Evolutionary conservation across 2,329 filamentous ascomycete genomes (phyloP), one percentile per base, ranked within the genome.

Genomic region (Cladobotryum protrusum): DNA sequence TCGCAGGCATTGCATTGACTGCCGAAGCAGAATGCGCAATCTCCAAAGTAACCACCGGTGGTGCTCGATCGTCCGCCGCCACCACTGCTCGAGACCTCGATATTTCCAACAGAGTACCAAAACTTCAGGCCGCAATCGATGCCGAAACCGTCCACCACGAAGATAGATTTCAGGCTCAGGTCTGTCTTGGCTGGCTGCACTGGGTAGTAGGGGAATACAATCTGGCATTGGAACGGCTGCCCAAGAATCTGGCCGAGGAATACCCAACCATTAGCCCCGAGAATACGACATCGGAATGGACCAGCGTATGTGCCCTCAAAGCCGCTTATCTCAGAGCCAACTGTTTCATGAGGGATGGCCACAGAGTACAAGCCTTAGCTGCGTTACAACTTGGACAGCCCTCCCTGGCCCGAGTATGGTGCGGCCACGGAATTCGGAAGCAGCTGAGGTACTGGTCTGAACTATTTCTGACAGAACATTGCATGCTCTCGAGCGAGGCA

Each of bases 131-230:
- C 39, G 79, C 76, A 14, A 79, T 87, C 57, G 81, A 83, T 6
- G 72, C 74, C 47, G 83, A 85, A 59, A 69, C 72, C 5, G 63
- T 62, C 7, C 68, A 75, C 56, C 65, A 67, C 12, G 77, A 85
- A 63, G 82, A 86, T 57, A 74, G 69, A 48, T 85, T 92, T 58
- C 89, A 96, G 67, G 91, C 89, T 32, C 84, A 82, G 53, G 83
- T 93, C 46, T 93, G 89, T 66, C 67, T 92, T 41, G 90, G 85
- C 48, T 95, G 90, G 87, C 75, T 96, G 59, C 83, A 95, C 62
- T 95, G 87, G 82, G 80, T 83, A 8, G 68, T 86, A 47, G 83
- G 81, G 33, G 86, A 95, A 58, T 86, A 86, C 56, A 73, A 72
- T 1, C 65, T 81, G 39, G 84, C 85, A 35, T 68, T 79, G 39